phyloP scores from a whole-genome alignment of 2,329 filamentous ascomycete genomes.

The Pseudogymnoascus sp. region DNA sequence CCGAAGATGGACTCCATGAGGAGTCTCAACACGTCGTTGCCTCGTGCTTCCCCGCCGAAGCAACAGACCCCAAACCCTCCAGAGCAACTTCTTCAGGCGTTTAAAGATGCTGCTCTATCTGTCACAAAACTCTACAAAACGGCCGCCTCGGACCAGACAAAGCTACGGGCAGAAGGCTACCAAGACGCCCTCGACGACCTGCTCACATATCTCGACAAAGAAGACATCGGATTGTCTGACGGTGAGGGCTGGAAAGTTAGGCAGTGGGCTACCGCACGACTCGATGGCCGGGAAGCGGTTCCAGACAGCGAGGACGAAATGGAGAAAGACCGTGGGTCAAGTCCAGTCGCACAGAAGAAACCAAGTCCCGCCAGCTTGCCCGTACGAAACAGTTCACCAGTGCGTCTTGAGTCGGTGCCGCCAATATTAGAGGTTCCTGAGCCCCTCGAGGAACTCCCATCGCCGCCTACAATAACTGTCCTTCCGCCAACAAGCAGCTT shows the following conservation, averaged over 20 bases:
- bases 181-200: slow-evolving; percentile 91
- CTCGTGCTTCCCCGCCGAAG: slow-evolving; percentile 41
- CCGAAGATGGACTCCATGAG: slow-evolving; percentile 55
- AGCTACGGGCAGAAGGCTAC: slow-evolving; percentile 73
- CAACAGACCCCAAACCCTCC: slow-evolving; percentile 38
- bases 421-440: slow-evolving; percentile 17
- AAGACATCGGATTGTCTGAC: slow-evolving; percentile 69
- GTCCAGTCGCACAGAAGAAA: slow-evolving; percentile 49
- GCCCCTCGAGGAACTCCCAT: slow-evolving; percentile 13
- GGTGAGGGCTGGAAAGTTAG: slow-evolving; percentile 63
- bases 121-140: slow-evolving; percentile 96
- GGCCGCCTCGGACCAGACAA: slow-evolving; percentile 68
- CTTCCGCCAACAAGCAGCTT: slow-evolving; percentile 53
- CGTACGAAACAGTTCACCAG: slow-evolving; percentile 29
- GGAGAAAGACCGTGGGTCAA: slow-evolving; percentile 52
- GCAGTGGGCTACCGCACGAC: slow-evolving; percentile 59
- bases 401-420: slow-evolving; percentile 34
- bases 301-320: slow-evolving; percentile 62
- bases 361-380: slow-evolving; percentile 36
- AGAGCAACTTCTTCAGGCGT: slow-evolving; percentile 72
- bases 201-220: slow-evolving; percentile 73
- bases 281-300: slow-evolving; percentile 53
- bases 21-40: slow-evolving; percentile 53
- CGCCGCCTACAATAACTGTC: slow-evolving; percentile 18
- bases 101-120: slow-evolving; percentile 85